Base-by-base conservation (phyloP, 2,329 filamentous ascomycete species). In the Trichoderma sp. region DNA sequence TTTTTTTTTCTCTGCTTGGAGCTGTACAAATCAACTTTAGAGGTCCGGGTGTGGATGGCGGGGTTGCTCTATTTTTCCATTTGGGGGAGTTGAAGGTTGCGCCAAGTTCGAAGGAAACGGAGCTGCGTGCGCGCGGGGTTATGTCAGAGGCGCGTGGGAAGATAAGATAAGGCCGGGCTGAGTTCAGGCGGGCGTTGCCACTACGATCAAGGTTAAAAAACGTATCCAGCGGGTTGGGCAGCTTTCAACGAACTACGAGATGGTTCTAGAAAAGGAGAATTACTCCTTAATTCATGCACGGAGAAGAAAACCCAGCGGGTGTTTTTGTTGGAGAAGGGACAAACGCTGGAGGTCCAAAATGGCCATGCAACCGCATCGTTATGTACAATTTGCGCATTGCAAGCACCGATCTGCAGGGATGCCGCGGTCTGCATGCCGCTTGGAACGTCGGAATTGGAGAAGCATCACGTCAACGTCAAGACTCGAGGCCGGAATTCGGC, bases 61-160 rank as follows among this genome's bases (percentile, higher is more conserved):
- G 74, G 74, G 74, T 75, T 75, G 74, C 74, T 71, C 74, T 71
- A 75, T 75, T 75, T 75, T 75, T 65, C 59, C 59, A 12, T 38
- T 68, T 74, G n/a, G 60, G 71, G 71, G 63, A 35, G 24, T 27
- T 50, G 24, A 62, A 71, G 56, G 33, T 27, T 59, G 74, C 65
- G 72, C 65, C 59, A n/a, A 45, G 35, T 21, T 50, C 64, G 14
- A 50, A 64, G 14, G 29, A 68, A 67, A 33, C 53, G 50, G 16
- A 45, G 64, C 33, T 62, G 72, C 31, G 35, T 38, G 63, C 14
- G 63, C 74, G 74, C 74, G 74, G 74, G 74, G 66, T 71, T 71
- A 75, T 75, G 74, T 75, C 67, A 71, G 38, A 75, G 73, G 65
- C 65, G 65, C 65, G 56, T 56, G n/a, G 27, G 8, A 56, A 66